Percentiles rank a stretch among this genome's conserved stretches.
phyloP scores from a whole-genome alignment of 345 rosid genomes.

The Lenwebbia sp. region DNA sequence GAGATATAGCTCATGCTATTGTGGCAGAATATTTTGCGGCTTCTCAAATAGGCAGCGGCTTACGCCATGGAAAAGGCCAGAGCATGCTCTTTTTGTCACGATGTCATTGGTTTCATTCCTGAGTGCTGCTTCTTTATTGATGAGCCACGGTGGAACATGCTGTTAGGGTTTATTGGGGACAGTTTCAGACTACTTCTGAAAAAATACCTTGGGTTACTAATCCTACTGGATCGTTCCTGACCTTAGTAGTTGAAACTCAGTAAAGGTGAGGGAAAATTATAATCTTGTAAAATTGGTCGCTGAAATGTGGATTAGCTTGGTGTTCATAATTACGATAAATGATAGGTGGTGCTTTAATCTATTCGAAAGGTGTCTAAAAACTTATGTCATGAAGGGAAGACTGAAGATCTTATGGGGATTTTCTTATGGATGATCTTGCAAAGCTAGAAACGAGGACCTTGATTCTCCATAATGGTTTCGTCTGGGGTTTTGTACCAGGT shows the following conservation, averaged over 20 bases:
- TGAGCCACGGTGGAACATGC: background rate
- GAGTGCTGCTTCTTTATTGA: background rate
- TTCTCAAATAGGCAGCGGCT: background rate
- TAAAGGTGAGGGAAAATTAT: background rate
- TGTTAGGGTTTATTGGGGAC: background rate
- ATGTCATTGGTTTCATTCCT: background rate
- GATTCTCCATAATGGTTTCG: background rate
- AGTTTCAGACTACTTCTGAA: background rate
- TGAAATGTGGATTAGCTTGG: background rate
- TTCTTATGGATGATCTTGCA: background rate
- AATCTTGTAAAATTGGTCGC: background rate
- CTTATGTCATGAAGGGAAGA: background rate
- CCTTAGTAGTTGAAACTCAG: background rate
- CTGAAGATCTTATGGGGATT: background rate
- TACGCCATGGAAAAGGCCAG: background rate
- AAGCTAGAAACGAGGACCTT: background rate
- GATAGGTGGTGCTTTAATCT: background rate
- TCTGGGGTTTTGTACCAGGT: conserved; percentile 28
- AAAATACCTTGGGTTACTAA: background rate
- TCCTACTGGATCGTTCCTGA: background rate
- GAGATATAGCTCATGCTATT: background rate
- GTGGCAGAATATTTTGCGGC: background rate
- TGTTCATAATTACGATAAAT: background rate
- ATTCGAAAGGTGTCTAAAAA: background rate
- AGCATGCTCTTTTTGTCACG: background rate